phyloP scores from a whole-genome alignment of 2,329 filamentous ascomycete genomes.

The Alternaria incomplexa region DNA sequence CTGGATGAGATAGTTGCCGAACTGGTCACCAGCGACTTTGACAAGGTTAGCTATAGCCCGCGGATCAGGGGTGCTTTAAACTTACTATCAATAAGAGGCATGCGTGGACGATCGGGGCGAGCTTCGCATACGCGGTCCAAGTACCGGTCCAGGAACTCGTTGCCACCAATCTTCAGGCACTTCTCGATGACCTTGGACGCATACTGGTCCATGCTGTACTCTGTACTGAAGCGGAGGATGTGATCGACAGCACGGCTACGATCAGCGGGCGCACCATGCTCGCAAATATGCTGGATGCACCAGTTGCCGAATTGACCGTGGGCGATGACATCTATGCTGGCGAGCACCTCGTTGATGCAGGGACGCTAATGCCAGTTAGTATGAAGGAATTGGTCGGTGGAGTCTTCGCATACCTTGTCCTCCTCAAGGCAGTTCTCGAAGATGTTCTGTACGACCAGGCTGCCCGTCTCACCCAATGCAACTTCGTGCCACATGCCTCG shows the following conservation, averaged over 20 bases:
- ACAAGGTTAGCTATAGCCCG: conserved; percentile 17
- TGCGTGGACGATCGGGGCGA: conserved; percentile 86
- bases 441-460: conserved; percentile 97
- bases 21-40: conserved; percentile 91
- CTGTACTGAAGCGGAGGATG: conserved; percentile 88
- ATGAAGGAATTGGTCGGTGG: too few species aligned
- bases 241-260: conserved; percentile 94
- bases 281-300: conserved; percentile 99
- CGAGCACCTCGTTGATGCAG: conserved; percentile 94
- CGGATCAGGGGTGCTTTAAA: conserved; percentile 7
- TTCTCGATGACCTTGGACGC: conserved; percentile 99
- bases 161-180: conserved; percentile 93
- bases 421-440: conserved; percentile 99
- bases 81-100: conserved; percentile 91
- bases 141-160: conserved; percentile 90
- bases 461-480: conserved; percentile 94
- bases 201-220: conserved; percentile 99
- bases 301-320: conserved; percentile 99
- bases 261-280: conserved; percentile 90
- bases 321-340: conserved; percentile 93
- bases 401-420: conserved; percentile 98
- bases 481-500: conserved; percentile 99
- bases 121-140: conserved; percentile 93
- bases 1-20: conserved; percentile 97
- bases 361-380: conserved; percentile 69